Conservation (phyloP, 495 filamentous ascomycete genomes). For the Viridothelium virens region DNA sequence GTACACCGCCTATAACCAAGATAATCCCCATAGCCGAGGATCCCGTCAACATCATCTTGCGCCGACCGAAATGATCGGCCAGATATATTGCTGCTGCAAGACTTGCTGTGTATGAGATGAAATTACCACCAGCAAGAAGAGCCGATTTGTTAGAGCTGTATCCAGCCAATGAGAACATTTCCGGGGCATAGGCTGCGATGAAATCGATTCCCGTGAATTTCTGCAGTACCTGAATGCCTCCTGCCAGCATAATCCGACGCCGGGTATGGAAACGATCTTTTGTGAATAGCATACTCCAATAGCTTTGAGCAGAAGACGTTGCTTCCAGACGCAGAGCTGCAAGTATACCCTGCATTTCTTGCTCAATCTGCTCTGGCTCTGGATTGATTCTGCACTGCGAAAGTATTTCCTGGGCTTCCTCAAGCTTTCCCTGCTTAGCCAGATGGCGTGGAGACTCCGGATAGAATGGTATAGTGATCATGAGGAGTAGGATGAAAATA, state of each 20-base stretch:
- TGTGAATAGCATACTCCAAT: constrained; percentile 26
- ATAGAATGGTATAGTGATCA: constrained; percentile 17
- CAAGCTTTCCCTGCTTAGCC: constrained; percentile 17
- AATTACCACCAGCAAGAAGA: constrained; percentile 2
- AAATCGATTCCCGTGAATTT: constrained; percentile 37
- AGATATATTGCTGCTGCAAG: constrained; percentile 13
- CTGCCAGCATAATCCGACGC: constrained; percentile 55
- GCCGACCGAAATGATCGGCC: constrained; percentile 11
- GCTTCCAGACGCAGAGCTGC: constrained; percentile 23
- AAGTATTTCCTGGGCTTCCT: constrained; percentile 45
- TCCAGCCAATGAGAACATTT: neutral
- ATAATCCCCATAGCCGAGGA: constrained; percentile 16
- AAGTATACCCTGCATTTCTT: constrained; percentile 15
- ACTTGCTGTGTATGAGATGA: constrained; percentile 4
- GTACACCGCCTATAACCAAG: constrained; percentile 10
- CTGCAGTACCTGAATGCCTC: constrained; percentile 65
- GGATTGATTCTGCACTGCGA: constrained; percentile 31
- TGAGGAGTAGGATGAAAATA: constrained; percentile 49
- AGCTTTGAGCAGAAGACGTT: constrained; percentile 25
- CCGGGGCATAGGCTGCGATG: constrained; percentile 6
- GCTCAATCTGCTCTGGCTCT: constrained; percentile 10
- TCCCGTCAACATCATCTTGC: constrained; percentile 15
- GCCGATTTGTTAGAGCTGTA: constrained; percentile 12
- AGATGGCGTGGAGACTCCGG: constrained; percentile 23
- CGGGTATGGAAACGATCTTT: constrained; percentile 42